Base-by-base conservation (phyloP, 768 basidiomycete genomes). In the Mycena belliarum region DNA sequence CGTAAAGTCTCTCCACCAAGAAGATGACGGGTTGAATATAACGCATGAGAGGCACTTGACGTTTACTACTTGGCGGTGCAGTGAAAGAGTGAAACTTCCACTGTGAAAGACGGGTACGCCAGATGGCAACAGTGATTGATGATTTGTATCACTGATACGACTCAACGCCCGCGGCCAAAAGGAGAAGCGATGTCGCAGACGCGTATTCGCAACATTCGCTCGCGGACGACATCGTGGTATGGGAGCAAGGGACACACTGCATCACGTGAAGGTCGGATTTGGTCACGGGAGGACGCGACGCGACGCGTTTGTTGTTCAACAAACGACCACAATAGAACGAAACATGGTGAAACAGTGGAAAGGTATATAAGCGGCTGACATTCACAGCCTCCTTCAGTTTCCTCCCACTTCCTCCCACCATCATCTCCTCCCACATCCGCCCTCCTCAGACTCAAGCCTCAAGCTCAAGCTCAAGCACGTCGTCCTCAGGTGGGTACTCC, bases 161-260 rank as follows among this genome's bases (percentile, higher is more conserved):
- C 37, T 51, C 50, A 51, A 51, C 50, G 40, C 50, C 50, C 37
- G 40, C 32, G 24, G 38, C 50, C 50, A 51, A 51, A 51, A 28
- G 50, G 50, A 51, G 50, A 42, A 29, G 26, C 35, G 38, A 38
- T 38, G n/a, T 38, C 24, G 7, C 21, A 37, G 26, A 44, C 20
- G 25, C n/a, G 12, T 16, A 23, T 41, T 41, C 21, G 38, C 6
- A 8, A 24, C 6, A 15, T 40, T 40, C n/a, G n/a, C n/a, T 20
- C n/a, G 2, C 6, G 4, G 38, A 40, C n/a, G 5, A 40, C 18
- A 41, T 41, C 10, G 40, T 41, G 38, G 38, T 41, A n/a, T 2
- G 40, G 21, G 40, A 21, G 21, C 20, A 41, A 23, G 40, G 6
- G 38, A 7, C 6, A 40, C n/a, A 40, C 6, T 5, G 38, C 11